Conservation (phyloP, 805 yeast genomes). For the Cyberlindnera saturnus region DNA sequence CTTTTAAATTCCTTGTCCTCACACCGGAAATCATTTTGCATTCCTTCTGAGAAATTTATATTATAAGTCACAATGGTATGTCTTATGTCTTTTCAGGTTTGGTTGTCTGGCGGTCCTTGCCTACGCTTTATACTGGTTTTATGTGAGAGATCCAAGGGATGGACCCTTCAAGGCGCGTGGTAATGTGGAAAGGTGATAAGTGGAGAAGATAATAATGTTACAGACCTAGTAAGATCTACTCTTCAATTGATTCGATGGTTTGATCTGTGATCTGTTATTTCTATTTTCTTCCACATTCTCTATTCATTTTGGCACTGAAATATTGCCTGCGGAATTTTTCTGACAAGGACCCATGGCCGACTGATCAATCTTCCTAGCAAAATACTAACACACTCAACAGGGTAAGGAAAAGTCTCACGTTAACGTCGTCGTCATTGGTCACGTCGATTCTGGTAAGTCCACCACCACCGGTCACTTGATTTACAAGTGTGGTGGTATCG, state of each 20-base stretch:
- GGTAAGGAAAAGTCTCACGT: slow-evolving; percentile 97
- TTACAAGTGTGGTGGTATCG: slow-evolving; percentile 99
- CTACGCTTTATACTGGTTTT: no score
- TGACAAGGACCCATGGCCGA: background rate
- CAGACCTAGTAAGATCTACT: background rate
- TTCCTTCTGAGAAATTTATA: slow-evolving; percentile 27
- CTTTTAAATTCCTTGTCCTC: slow-evolving; percentile 23
- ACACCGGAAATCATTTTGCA: slow-evolving; percentile 32
- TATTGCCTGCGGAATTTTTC: background rate
- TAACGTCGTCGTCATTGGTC: slow-evolving; percentile 99
- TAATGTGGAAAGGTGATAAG: no score
- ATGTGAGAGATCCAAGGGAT: no score
- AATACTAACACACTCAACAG: slow-evolving; percentile 29
- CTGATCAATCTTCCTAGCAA: background rate
- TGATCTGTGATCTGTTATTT: background rate
- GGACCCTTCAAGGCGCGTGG: no score
- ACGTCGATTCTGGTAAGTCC: slow-evolving; percentile 99
- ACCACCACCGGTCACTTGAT: slow-evolving; percentile 99
- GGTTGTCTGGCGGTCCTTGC: no score
- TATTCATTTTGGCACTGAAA: background rate
- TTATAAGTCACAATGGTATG: slow-evolving; percentile 31
- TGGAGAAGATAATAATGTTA: no score
- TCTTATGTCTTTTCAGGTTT: background rate
- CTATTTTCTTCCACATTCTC: background rate
- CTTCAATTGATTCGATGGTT: background rate